phyloP scores from a whole-genome alignment of 139 green algal genomes.

The Pleodorina starrii region DNA sequence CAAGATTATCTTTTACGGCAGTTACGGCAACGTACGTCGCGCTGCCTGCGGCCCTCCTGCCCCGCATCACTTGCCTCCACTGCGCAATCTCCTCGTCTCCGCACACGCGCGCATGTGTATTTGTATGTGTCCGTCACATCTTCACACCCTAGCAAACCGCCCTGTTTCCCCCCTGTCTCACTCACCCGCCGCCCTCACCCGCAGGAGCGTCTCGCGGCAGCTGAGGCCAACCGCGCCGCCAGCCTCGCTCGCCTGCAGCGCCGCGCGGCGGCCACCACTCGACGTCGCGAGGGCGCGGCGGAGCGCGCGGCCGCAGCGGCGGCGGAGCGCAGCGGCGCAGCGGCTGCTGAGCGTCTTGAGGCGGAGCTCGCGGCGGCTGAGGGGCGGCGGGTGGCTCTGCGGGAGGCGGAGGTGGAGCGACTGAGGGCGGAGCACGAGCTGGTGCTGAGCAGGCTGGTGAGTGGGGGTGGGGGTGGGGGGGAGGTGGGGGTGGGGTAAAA shows the following conservation, averaged over 20 bases:
- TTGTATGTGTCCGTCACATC: no score
- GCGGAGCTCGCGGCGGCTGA: slow-evolving; percentile 51
- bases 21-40: no score
- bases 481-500: background rate
- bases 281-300: background rate
- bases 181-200: no score
- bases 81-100: no score
- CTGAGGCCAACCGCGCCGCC: slow-evolving; percentile 13
- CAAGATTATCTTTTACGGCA: no score
- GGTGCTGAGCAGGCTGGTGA: slow-evolving; percentile 61
- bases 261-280: background rate
- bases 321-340: background rate
- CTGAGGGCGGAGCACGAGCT: slow-evolving; percentile 62
- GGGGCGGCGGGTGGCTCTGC: slow-evolving; percentile 51
- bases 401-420: slow-evolving; percentile 62
- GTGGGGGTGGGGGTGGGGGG: background rate
- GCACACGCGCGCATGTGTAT: no score
- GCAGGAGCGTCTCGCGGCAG: slow-evolving; percentile 43
- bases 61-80: no score
- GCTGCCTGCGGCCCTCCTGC: no score
- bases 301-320: background rate
- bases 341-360: slow-evolving; percentile 2
- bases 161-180: no score
- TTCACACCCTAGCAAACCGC: no score
- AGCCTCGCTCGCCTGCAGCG: background rate